Percentiles rank a stretch among this genome's conserved stretches.
Conservation (phyloP, 2,329 filamentous ascomycete species). For the Paramyrothecium sp. region DNA sequence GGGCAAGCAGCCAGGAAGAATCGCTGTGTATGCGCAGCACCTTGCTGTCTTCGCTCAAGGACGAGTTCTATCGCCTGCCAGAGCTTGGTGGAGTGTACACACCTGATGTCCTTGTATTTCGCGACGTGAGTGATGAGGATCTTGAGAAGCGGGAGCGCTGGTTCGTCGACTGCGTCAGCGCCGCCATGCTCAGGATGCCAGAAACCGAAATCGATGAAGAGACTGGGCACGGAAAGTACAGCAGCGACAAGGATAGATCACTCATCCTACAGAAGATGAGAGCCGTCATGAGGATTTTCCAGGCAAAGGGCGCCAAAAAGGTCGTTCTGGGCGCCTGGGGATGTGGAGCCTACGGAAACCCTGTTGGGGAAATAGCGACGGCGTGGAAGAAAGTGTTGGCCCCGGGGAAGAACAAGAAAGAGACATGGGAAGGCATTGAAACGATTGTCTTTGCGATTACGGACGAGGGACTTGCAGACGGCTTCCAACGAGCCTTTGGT, state of each 20-base stretch:
- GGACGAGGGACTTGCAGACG: constrained; percentile 46
- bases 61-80: constrained; percentile 59
- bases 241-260: constrained; percentile 47
- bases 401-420: constrained; percentile 10
- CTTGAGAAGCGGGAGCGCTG: constrained; percentile 48
- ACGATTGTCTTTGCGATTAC: constrained; percentile 60
- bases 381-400: constrained; percentile 42
- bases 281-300: constrained; percentile 52
- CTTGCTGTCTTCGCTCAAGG: constrained; percentile 54
- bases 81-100: constrained; percentile 57
- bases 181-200: constrained; percentile 58
- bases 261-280: constrained; percentile 54
- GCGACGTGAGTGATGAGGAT: constrained; percentile 32
- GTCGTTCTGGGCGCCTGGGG: constrained; percentile 65
- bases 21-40: constrained; percentile 61
- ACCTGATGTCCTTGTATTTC: constrained; percentile 58
- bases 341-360: constrained; percentile 63
- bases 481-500: constrained; percentile 50
- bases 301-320: constrained; percentile 40
- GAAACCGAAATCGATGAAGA: constrained; percentile 40
- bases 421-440: constrained; percentile 17
- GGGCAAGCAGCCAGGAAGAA: constrained; percentile 61
- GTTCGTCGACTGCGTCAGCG: constrained; percentile 57
- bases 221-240: constrained; percentile 32
- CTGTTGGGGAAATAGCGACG: constrained; percentile 54